phyloP scores from a whole-genome alignment of 1,284 basidiomycete genomes.

The Wallemia mellicola region DNA sequence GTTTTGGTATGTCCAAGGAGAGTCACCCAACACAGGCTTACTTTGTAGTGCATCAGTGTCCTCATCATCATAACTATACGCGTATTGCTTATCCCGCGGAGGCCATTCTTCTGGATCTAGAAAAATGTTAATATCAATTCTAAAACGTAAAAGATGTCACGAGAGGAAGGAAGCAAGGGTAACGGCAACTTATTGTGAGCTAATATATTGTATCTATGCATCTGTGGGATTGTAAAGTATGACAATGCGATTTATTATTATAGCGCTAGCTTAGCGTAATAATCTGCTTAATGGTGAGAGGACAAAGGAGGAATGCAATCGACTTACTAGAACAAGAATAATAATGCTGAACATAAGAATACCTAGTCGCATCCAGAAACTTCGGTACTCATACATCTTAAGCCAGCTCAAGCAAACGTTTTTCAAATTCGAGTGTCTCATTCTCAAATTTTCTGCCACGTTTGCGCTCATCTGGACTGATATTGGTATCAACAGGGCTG shows the following conservation, averaged over 20 bases:
- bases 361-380: neutral
- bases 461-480: neutral
- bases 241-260: neutral
- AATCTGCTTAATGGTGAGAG: neutral
- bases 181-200: no score
- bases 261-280: neutral
- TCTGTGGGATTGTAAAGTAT: neutral
- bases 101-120: neutral
- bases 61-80: neutral
- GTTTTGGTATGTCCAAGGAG: neutral
- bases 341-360: no score
- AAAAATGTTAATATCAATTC: no score
- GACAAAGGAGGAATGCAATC: neutral
- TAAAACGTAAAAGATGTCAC: neutral
- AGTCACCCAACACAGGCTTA: neutral
- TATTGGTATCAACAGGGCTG: neutral
- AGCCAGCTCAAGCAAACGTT: neutral
- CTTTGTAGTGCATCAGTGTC: neutral
- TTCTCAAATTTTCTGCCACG: neutral
- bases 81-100: neutral
- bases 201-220: neutral
- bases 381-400: neutral
- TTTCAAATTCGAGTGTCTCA: neutral
- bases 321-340: no score
- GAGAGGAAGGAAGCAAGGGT: no score